These are phyloP conservation scores for Emergomyces pasteurianus DNA, from an alignment of 2,329 filamentous ascomycete species.

Conservation along the genomic window DNA sequence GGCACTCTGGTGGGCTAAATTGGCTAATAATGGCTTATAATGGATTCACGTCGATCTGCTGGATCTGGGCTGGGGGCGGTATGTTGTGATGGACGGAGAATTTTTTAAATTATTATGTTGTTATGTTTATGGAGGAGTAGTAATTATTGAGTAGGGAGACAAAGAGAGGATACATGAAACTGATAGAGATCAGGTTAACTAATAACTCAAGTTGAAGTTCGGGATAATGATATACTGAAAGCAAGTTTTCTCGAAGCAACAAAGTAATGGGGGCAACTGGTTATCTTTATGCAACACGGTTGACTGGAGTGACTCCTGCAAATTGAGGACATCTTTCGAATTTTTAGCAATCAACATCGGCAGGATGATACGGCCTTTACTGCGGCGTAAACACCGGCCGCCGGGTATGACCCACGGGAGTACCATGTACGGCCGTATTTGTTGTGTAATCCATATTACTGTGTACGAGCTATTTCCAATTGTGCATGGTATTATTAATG, in stretches of 20 bases:
- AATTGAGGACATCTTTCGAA: no score
- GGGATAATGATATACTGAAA: not conserved
- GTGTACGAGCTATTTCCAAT: no score
- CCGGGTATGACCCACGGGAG: not conserved
- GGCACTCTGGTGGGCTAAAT: no score
- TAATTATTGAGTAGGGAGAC: no score
- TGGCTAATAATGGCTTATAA: no score
- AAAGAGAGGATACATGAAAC: no score
- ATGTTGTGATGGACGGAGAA: no score
- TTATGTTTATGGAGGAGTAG: not conserved
- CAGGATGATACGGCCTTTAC: not conserved
- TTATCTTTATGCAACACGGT: not conserved
- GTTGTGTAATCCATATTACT: not conserved
- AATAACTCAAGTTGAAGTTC: not conserved
- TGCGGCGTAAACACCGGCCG: not conserved
- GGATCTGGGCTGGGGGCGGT: no score
- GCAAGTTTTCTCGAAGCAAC: not conserved
- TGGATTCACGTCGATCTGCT: no score
- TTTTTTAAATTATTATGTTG: not conserved
- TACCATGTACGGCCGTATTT: not conserved
- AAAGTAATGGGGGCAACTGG: not conserved
- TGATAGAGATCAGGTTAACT: no score
- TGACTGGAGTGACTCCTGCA: not conserved
- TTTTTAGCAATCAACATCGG: no score
- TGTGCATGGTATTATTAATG: no score